Evolutionary conservation across 805 yeast genomes (phyloP), one percentile per base, ranked within the genome.

Genomic region (Candida sithepensis): DNA sequence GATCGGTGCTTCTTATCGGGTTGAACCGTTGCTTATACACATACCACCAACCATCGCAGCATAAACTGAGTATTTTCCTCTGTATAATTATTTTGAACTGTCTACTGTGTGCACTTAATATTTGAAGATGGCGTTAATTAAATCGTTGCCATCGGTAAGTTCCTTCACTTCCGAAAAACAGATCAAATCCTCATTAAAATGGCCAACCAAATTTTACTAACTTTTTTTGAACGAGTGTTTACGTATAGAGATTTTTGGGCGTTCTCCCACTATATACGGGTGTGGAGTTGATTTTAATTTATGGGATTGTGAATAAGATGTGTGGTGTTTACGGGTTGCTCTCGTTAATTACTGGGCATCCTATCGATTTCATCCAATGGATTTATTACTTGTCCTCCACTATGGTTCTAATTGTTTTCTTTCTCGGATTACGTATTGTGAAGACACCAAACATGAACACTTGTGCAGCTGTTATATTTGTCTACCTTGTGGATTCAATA

Each of bases 341-440:
- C 20, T 90, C 97, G 1, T 65, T 92, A 22, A 77, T 92, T 59
- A 91, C 97, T 0, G 94, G 96, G 1, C 96, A 91, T 61, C 94
- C 94, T 2, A 73, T 91, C 46, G 83, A 82, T 50, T 78, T 83
- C 50, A 70, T 86, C 69, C 97, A 92, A 62, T 87, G 96, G 94
- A 49, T 85, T 1, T 80, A 83, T 54, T 89, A 91, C 64, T 56
- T 85, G 16, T 64, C 84, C 49, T 84, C 95, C 2, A 69, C 87
- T 14, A 46, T 78, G 3, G 72, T 82, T 5, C 67, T 91, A 39
- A 81, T 90, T 3, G 74, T 85, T 45, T 88, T 84, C 63, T 68
- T 82, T 3, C 69, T 77, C 36, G 94, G 89, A 0, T 71, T 79
- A 39, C 64, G 64, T 40, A 69, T 68, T 37, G 69, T 88, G 26